Percentiles rank a stretch among this genome's conserved stretches.
These are phyloP conservation scores for Arthroderma sp. DNA, from an alignment of 2,329 filamentous ascomycete genomes.

Conservation along the genomic window DNA sequence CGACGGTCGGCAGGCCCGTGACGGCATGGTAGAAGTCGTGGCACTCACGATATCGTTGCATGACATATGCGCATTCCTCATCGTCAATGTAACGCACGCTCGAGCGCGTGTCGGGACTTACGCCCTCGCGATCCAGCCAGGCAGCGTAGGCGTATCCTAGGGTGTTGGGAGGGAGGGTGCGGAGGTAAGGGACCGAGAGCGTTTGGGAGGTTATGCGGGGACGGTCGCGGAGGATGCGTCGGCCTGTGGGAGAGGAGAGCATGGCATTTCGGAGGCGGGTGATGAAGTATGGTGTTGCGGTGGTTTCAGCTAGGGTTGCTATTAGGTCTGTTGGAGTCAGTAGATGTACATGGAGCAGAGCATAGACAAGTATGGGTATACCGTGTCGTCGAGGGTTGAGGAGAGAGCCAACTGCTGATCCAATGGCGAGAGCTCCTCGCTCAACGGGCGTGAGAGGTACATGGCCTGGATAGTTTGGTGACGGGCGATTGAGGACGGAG, in stretches of 20 bases:
- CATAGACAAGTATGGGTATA: conserved; percentile 20
- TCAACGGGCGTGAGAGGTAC: conserved; percentile 72
- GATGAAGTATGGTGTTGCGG: conserved; percentile 90
- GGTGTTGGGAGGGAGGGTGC: conserved; percentile 55
- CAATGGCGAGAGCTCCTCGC: conserved; percentile 54
- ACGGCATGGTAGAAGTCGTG: conserved; percentile 97
- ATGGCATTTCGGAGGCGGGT: conserved; percentile 82
- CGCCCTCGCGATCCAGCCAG: conserved; percentile 90
- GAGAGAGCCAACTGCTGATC: conserved; percentile 47
- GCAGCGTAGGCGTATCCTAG: conserved; percentile 71
- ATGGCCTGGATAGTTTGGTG: conserved; percentile 82
- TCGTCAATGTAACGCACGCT: conserved; percentile 84
- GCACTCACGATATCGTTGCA: conserved; percentile 94
- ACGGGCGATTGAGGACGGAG: conserved; percentile 72
- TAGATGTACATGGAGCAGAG: not conserved
- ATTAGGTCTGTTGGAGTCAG: conserved; percentile 57
- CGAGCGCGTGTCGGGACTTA: conserved; percentile 78
- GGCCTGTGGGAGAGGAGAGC: conserved; percentile 70
- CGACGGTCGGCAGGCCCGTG: conserved; percentile 74
- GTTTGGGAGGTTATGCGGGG: conserved; percentile 71
- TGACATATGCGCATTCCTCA: conserved; percentile 91
- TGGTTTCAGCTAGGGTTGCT: conserved; percentile 84
- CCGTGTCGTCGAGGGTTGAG: conserved; percentile 69
- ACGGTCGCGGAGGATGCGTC: conserved; percentile 78
- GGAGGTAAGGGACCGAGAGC: conserved; percentile 55